phyloP scores from a whole-genome alignment of 495 filamentous ascomycete genomes.

The Neurospora sp. region DNA sequence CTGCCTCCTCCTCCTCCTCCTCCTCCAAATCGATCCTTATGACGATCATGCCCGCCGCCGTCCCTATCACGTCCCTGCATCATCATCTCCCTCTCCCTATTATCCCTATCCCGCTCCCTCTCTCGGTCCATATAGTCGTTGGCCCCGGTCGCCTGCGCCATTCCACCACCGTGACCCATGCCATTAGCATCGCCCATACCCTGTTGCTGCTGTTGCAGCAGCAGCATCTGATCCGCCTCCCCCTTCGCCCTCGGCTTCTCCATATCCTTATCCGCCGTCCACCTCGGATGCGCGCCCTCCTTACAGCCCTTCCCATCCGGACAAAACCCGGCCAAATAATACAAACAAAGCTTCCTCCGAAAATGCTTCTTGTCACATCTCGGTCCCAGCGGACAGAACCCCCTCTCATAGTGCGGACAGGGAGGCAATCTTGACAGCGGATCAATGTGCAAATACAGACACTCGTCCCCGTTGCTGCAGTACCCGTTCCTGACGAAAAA shows the following conservation, averaged over 20 bases:
- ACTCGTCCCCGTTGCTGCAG: slow-evolving; percentile 94
- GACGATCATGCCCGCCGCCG: slow-evolving; percentile 15
- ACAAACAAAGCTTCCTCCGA: slow-evolving; percentile 63
- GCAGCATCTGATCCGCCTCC: slow-evolving; percentile 40
- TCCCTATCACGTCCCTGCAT: slow-evolving; percentile 23
- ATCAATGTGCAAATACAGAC: slow-evolving; percentile 88
- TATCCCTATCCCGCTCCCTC: slow-evolving; percentile 8
- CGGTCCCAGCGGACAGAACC: slow-evolving; percentile 86
- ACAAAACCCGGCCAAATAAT: slow-evolving; percentile 90
- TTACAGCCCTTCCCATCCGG: slow-evolving; percentile 71
- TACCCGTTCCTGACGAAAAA: slow-evolving; percentile 82
- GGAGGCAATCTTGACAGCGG: slow-evolving; percentile 69
- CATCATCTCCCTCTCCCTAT: slow-evolving; percentile 13
- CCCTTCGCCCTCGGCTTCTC: slow-evolving; percentile 58
- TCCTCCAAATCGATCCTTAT: slow-evolving; percentile 27
- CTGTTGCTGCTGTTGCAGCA: slow-evolving; percentile 22
- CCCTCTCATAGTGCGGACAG: slow-evolving; percentile 91
- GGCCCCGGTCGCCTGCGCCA: not conserved
- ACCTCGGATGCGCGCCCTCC: slow-evolving; percentile 71
- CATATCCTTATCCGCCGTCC: slow-evolving; percentile 51
- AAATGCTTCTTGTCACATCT: slow-evolving; percentile 81
- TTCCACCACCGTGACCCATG: not conserved
- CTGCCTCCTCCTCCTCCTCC: slow-evolving; percentile 17
- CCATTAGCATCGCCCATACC: slow-evolving; percentile 1
- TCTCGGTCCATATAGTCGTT: slow-evolving; percentile 5